These are phyloP conservation scores for Hypoxylon sp. DNA, from an alignment of 2,329 filamentous ascomycete species.

Conservation along the genomic window DNA sequence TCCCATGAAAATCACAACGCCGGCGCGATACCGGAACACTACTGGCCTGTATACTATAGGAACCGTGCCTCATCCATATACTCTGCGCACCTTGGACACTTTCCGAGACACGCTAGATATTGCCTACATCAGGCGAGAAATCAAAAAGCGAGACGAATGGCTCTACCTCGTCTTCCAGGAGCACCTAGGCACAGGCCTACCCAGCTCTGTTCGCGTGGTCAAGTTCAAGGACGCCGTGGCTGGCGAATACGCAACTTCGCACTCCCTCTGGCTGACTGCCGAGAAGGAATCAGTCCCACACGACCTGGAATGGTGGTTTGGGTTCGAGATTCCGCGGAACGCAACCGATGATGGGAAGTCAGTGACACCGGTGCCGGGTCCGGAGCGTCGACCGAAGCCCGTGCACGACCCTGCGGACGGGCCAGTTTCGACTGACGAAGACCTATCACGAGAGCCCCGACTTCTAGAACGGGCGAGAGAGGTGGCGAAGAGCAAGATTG, in stretches of 20 bases:
- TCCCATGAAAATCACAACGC: slow-evolving; percentile 76
- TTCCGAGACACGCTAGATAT: slow-evolving; percentile 73
- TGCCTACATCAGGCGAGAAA: slow-evolving; percentile 75
- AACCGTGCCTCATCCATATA: slow-evolving; percentile 92
- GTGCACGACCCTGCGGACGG: slow-evolving; percentile 64
- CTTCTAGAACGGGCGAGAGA: slow-evolving; percentile 70
- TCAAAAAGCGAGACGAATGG: slow-evolving; percentile 81
- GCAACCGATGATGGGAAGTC: slow-evolving; percentile 68
- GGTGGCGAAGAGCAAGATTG: slow-evolving; percentile 60
- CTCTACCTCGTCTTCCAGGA: slow-evolving; percentile 78
- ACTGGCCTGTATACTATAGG: slow-evolving; percentile 84
- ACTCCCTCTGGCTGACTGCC: slow-evolving; percentile 87
- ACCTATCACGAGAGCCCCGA: slow-evolving; percentile 68
- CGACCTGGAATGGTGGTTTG: slow-evolving; percentile 92
- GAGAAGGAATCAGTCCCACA: slow-evolving; percentile 69
- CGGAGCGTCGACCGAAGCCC: slow-evolving; percentile 69
- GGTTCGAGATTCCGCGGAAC: slow-evolving; percentile 80
- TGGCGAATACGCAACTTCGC: slow-evolving; percentile 72
- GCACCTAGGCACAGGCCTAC: slow-evolving; percentile 74
- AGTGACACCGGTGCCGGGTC: slow-evolving; percentile 70
- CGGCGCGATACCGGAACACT: slow-evolving; percentile 78
- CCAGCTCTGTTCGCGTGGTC: slow-evolving; percentile 76
- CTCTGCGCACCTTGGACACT: slow-evolving; percentile 77
- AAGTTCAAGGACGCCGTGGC: slow-evolving; percentile 87
- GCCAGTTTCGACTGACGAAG: slow-evolving; percentile 66